phyloP scores from a whole-genome alignment of 352 stramenopile species.

The Phytophthora capsici region DNA sequence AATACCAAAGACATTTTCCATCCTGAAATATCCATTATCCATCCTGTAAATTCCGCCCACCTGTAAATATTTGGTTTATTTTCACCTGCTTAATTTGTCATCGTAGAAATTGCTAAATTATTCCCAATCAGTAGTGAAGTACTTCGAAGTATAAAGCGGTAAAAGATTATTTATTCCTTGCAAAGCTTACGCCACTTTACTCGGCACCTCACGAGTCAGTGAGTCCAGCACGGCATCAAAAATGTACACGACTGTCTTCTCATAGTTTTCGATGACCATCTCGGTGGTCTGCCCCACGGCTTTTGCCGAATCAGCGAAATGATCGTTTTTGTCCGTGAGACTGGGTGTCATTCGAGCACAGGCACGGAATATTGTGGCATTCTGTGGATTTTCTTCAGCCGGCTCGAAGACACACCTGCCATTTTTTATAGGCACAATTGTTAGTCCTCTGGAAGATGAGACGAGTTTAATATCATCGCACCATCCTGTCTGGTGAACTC shows the following conservation, averaged over 20 bases:
- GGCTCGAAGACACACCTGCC: constrained; percentile 59
- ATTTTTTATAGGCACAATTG: background rate
- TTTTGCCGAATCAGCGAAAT: constrained; percentile 33
- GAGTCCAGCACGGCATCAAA: constrained; percentile 43
- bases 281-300: constrained; percentile 50
- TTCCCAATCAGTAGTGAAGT: no score
- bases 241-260: constrained; percentile 45
- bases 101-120: no score
- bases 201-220: constrained; percentile 5
- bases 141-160: no score
- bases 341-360: constrained; percentile 56
- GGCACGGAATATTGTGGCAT: constrained; percentile 52
- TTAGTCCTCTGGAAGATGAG: background rate
- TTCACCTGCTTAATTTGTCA: no score
- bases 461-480: constrained; percentile 19
- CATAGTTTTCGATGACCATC: constrained; percentile 43
- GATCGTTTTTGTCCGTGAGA: constrained; percentile 21
- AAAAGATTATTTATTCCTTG: no score
- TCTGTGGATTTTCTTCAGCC: constrained; percentile 37
- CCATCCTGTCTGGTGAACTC: constrained; percentile 61
- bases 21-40: no score
- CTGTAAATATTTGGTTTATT: no score
- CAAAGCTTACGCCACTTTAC: background rate
- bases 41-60: no score
- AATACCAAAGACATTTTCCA: no score